Conservation (phyloP, 495 filamentous ascomycete species). For the Penicillium chermesinum region DNA sequence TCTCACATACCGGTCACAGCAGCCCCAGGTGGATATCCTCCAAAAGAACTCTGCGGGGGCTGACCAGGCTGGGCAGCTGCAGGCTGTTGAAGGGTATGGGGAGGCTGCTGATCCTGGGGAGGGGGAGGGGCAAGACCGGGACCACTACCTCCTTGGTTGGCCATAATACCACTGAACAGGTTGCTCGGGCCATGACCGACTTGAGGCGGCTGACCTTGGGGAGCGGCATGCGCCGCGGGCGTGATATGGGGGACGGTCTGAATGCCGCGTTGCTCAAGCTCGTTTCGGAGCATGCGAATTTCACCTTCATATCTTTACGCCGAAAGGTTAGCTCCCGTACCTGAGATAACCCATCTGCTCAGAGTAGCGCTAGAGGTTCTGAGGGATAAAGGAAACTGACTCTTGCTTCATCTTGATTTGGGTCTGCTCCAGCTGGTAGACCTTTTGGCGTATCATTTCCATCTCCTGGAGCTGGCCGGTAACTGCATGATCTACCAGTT, state of each 20-base stretch:
- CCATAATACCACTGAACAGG: conserved; percentile 92
- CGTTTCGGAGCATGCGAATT: conserved; percentile 73
- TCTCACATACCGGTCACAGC: conserved; percentile 60
- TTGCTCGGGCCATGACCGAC: conserved; percentile 91
- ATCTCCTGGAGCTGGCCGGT: conserved; percentile 84
- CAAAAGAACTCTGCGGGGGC: conserved; percentile 52
- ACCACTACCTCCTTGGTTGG: conserved; percentile 79
- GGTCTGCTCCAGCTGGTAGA: conserved; percentile 82
- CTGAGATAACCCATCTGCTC: no score
- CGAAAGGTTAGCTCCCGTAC: conserved; percentile 9
- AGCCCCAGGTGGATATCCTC: conserved; percentile 58
- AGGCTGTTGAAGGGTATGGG: conserved; percentile 56
- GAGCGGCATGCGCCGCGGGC: conserved; percentile 67
- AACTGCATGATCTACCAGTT: conserved; percentile 52
- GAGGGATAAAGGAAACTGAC: conserved; percentile 45
- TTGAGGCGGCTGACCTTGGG: conserved; percentile 75
- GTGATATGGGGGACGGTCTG: conserved; percentile 59
- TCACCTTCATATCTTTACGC: conserved; percentile 83
- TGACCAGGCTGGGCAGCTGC: conserved; percentile 58
- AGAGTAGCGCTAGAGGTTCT: neutral
- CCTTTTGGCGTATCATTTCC: conserved; percentile 84
- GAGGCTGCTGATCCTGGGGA: conserved; percentile 58
- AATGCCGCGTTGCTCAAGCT: conserved; percentile 82
- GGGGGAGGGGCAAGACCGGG: conserved; percentile 83
- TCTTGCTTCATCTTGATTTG: conserved; percentile 84